phyloP scores from a whole-genome alignment of 2,329 filamentous ascomycete species.

The Delphinella strobiligena region DNA sequence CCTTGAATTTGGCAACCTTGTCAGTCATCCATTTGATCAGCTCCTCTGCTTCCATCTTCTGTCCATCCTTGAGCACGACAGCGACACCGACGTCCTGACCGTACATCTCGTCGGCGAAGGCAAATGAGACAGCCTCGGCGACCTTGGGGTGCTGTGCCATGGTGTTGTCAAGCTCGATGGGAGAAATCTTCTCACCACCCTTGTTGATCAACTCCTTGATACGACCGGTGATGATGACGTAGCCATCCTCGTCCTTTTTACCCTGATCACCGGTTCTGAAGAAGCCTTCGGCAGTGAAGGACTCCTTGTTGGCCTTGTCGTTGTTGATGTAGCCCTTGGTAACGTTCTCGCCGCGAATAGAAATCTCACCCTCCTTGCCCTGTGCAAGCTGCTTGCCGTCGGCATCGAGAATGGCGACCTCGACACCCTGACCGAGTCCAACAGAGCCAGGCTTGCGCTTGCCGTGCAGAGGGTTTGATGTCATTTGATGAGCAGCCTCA shows the following conservation, averaged over 20 bases:
- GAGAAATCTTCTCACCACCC: conserved; percentile 79
- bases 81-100: conserved; percentile 73
- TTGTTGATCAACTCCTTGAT: conserved; percentile 93
- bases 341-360: conserved; percentile 70
- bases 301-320: conserved; percentile 57
- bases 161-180: conserved; percentile 78
- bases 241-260: conserved; percentile 66
- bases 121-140: conserved; percentile 71
- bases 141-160: conserved; percentile 62
- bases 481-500: conserved; percentile 78
- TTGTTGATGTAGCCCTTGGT: conserved; percentile 83
- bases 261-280: conserved; percentile 86
- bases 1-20: conserved; percentile 70
- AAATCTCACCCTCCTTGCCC: conserved; percentile 68
- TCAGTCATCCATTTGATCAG: conserved; percentile 57
- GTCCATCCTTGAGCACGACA: conserved; percentile 57
- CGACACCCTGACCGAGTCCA: conserved; percentile 71
- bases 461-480: conserved; percentile 50
- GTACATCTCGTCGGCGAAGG: conserved; percentile 69
- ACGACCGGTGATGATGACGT: conserved; percentile 75
- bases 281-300: conserved; percentile 64
- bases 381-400: conserved; percentile 55
- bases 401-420: conserved; percentile 64
- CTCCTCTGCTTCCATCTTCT: conserved; percentile 42
- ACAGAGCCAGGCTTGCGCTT: conserved; percentile 73